Percentiles rank a stretch among this genome's conserved stretches.
Evolutionary conservation across 1,284 basidiomycete genomes (phyloP).

Genomic region (Boletellus deceptivus): DNA sequence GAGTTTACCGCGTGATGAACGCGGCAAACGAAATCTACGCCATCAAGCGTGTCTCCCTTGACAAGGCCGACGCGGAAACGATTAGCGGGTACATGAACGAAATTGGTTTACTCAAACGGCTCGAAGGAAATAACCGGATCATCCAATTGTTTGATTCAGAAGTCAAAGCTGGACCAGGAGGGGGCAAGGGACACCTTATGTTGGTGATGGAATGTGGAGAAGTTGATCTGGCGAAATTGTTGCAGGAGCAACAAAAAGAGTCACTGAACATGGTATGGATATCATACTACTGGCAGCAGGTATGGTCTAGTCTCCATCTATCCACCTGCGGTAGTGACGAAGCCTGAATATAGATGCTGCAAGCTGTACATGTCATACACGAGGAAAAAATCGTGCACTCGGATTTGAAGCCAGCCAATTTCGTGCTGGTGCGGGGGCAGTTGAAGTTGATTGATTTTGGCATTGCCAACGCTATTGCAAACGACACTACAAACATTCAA

Average conservation of each 20-base stretch:
- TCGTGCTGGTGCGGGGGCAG: conserved; percentile 89
- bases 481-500: conserved; percentile 96
- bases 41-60: conserved; percentile 84
- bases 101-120: conserved; percentile 81
- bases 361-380: conserved; percentile 94
- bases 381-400: conserved; percentile 97
- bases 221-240: conserved; percentile 79
- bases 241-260: conserved; percentile 80
- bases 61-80: conserved; percentile 82
- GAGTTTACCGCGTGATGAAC: conserved; percentile 86
- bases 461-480: conserved; percentile 95
- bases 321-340: conserved; percentile 1
- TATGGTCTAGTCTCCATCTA: conserved; percentile 30
- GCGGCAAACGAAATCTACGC: conserved; percentile 77
- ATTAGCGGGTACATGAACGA: conserved; percentile 94
- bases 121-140: conserved; percentile 86
- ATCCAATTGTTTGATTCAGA: conserved; percentile 89
- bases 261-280: conserved; percentile 89
- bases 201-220: conserved; percentile 96
- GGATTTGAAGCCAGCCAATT: conserved; percentile 95
- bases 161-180: conserved; percentile 59
- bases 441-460: conserved; percentile 96
- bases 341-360: conserved; percentile 70
- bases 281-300: conserved; percentile 94
- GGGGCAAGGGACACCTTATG: conserved; percentile 65